Evolutionary conservation across 441 rosid species (phyloP).

Genomic region (Metrosideros polymorpha): DNA sequence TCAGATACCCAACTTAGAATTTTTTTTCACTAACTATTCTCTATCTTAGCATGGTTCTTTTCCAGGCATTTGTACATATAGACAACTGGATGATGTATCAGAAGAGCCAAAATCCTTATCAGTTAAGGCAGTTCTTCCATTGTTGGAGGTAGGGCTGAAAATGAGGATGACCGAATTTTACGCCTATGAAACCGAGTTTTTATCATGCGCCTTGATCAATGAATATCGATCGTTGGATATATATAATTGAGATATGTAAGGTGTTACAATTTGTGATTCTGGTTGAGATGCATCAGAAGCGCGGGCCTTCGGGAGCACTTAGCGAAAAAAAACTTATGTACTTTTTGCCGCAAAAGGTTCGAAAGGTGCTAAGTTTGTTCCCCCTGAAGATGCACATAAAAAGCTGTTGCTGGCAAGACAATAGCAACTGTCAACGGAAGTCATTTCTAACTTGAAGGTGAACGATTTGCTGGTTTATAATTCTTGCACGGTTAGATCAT

Average conservation of each 20-base stretch:
- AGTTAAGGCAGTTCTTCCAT: background rate
- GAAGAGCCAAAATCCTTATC: background rate
- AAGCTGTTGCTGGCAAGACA: background rate
- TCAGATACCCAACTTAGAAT: background rate
- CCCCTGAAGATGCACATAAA: background rate
- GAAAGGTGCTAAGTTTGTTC: background rate
- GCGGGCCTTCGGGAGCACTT: background rate
- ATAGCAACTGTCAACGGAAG: background rate
- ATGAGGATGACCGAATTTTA: background rate
- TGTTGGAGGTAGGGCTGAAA: background rate
- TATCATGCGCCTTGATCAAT: background rate
- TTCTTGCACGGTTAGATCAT: background rate
- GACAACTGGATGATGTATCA: background rate
- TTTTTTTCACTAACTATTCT: background rate
- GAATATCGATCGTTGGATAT: background rate
- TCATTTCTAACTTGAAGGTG: background rate
- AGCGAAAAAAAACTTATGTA: background rate
- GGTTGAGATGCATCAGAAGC: background rate
- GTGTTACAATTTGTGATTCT: background rate
- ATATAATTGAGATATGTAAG: background rate
- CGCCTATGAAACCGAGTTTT: background rate
- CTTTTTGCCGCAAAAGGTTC: no score
- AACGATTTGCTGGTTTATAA: background rate
- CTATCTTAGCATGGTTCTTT: background rate
- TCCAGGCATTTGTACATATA: background rate